A percentile compares a stretch with the other conserved stretches of the same genome.
These are phyloP conservation scores for Gyromitra esculenta DNA, from an alignment of 2,329 filamentous ascomycete species.

Conservation along the genomic window DNA sequence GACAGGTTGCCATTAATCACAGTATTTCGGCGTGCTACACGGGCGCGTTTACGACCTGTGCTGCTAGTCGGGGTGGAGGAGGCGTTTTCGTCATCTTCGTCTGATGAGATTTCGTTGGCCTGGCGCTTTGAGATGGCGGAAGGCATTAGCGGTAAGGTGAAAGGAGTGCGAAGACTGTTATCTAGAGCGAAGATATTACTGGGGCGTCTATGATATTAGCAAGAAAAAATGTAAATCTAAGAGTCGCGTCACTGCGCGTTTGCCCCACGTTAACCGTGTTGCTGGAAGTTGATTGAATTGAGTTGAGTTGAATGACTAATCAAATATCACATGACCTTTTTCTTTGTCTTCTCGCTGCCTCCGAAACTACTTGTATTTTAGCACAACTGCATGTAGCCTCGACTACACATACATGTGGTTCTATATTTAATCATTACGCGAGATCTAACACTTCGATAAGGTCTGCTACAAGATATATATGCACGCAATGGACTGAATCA, in stretches of 20 bases:
- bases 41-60: slow-evolving; percentile 41
- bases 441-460: no score
- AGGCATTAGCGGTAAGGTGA: slow-evolving; percentile 42
- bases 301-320: slow-evolving; percentile 27
- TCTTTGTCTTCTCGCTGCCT: not conserved
- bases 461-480: no score
- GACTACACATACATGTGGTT: no score
- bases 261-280: slow-evolving; percentile 35
- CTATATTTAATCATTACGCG: no score
- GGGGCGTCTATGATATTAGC: slow-evolving; percentile 1
- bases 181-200: slow-evolving; percentile 9
- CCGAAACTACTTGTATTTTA: not conserved
- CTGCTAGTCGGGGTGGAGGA: slow-evolving; percentile 33
- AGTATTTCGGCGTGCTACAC: slow-evolving; percentile 21
- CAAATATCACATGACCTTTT: slow-evolving; percentile 10
- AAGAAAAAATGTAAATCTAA: slow-evolving; percentile 1
- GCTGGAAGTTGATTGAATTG: slow-evolving; percentile 1
- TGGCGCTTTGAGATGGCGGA: slow-evolving; percentile 39
- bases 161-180: slow-evolving; percentile 6
- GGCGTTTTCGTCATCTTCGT: slow-evolving; percentile 30
- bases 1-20: slow-evolving; percentile 6
- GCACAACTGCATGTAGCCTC: no score
- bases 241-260: slow-evolving; percentile 36
- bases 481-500: no score
- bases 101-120: slow-evolving; percentile 34